Conservation (phyloP, 23 red algal genomes). For the Gracilaria domingensis region DNA sequence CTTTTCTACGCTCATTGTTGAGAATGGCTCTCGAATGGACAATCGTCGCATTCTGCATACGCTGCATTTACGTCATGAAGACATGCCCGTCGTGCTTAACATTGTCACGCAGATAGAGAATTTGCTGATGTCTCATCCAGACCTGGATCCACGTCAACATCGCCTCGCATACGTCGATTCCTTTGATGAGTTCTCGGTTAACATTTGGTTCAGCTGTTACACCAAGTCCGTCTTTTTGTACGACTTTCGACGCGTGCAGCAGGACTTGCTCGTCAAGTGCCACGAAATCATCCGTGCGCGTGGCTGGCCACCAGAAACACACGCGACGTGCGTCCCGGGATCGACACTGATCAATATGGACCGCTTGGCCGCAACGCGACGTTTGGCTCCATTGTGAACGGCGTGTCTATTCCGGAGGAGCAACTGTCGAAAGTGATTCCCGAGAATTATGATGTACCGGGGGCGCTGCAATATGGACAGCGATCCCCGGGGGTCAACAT, state of each 20-base stretch:
- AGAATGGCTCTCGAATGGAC: conserved; percentile 98
- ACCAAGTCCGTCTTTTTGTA: conserved; percentile 97
- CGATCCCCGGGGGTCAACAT: conserved; percentile 2
- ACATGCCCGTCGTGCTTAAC: conserved; percentile 78
- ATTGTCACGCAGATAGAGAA: conserved; percentile 75
- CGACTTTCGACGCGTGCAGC: conserved; percentile 89
- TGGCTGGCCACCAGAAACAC: conserved; percentile 82
- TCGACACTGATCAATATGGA: conserved; percentile 89
- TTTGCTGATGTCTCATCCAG: conserved; percentile 72
- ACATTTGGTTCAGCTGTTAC: conserved; percentile 98
- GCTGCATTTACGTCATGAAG: conserved; percentile 86
- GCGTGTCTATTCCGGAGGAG: not conserved
- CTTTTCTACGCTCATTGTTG: conserved; percentile 98
- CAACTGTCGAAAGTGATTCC: not conserved
- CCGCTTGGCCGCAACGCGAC: conserved; percentile 40
- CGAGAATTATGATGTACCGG: conserved; percentile 34
- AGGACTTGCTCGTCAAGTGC: conserved; percentile 89
- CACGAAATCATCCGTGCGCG: conserved; percentile 86
- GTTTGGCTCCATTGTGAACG: not conserved
- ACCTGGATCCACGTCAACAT: conserved; percentile 95
- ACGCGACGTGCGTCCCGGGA: conserved; percentile 89
- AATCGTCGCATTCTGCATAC: conserved; percentile 97
- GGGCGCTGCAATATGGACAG: conserved; percentile 6
- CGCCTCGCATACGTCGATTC: conserved; percentile 92
- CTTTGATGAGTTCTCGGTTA: conserved; percentile 84